Conservation (phyloP, 208 protist species). For the Wallacemonas collosoma region DNA sequence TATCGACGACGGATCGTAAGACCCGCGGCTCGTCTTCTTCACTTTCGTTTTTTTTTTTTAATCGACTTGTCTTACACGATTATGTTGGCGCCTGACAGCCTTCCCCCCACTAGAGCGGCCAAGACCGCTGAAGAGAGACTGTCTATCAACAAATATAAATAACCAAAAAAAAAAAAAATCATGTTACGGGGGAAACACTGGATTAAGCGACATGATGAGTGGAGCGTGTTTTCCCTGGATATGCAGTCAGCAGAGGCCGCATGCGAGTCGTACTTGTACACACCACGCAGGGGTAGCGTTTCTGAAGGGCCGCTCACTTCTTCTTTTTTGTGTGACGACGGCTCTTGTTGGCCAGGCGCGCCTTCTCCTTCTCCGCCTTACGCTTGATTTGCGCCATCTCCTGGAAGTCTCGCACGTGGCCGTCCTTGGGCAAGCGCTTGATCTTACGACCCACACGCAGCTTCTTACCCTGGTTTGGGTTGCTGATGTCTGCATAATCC, state of each 20-base stretch:
- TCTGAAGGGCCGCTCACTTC: background rate
- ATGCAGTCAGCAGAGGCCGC: background rate
- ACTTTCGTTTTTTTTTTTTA: conserved; percentile 11
- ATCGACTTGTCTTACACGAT: conserved; percentile 3
- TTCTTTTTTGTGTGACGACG: conserved; percentile 42
- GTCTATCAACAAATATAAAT: no score
- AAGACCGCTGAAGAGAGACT: no score
- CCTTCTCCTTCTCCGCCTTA: conserved; percentile 83
- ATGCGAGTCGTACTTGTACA: background rate
- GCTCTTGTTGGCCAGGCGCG: conserved; percentile 62
- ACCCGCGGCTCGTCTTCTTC: no score
- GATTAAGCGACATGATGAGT: no score
- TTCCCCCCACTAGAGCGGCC: background rate
- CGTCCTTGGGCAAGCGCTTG: conserved; percentile 85
- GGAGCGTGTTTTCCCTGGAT: no score
- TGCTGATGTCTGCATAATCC: conserved; percentile 81
- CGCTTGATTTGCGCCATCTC: conserved; percentile 80
- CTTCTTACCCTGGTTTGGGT: conserved; percentile 93
- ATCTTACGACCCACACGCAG: conserved; percentile 86
- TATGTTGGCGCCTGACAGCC: background rate
- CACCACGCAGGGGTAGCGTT: background rate
- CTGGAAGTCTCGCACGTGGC: conserved; percentile 85
- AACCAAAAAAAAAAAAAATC: no score
- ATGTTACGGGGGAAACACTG: no score
- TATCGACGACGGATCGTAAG: no score